These are phyloP conservation scores for Harrya chromipes DNA, from an alignment of 768 basidiomycete species.

Conservation along the genomic window DNA sequence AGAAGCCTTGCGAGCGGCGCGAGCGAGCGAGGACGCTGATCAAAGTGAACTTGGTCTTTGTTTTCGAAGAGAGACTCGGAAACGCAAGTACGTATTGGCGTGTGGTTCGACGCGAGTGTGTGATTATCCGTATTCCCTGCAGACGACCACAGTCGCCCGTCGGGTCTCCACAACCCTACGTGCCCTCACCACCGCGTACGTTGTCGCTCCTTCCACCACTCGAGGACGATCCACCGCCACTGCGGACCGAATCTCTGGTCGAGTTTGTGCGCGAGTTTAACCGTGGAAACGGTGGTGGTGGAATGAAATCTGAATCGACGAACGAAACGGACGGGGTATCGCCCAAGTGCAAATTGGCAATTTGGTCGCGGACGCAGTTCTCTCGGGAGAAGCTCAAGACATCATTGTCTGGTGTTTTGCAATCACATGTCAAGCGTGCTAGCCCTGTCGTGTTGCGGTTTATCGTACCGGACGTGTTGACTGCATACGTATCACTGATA, in stretches of 20 bases:
- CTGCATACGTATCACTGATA: constrained; percentile 56
- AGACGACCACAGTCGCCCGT: constrained; percentile 54
- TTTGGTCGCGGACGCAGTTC: constrained; percentile 45
- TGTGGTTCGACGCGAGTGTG: background rate
- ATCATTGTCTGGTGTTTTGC: constrained; percentile 1
- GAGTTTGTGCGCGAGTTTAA: constrained; percentile 63
- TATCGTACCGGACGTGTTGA: constrained; percentile 61
- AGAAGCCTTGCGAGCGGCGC: constrained; percentile 53
- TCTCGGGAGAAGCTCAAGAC: constrained; percentile 12
- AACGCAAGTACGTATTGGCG: constrained; percentile 47
- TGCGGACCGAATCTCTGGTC: constrained; percentile 46
- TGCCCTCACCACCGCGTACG: constrained; percentile 37
- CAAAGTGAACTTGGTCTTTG: constrained; percentile 44
- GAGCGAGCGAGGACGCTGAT: constrained; percentile 54
- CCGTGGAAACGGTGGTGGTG: constrained; percentile 17
- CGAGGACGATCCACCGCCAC: constrained; percentile 34
- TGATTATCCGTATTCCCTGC: background rate
- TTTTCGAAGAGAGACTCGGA: constrained; percentile 49
- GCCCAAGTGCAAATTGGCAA: constrained; percentile 42
- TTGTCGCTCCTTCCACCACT: constrained; percentile 42
- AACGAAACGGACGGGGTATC: background rate
- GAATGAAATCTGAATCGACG: constrained; percentile 2
- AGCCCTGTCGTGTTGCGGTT: constrained; percentile 49
- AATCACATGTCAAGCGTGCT: constrained; percentile 8
- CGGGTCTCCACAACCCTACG: constrained; percentile 58